phyloP scores from a whole-genome alignment of 208 protist genomes.

The Trypanosoma lewisi region DNA sequence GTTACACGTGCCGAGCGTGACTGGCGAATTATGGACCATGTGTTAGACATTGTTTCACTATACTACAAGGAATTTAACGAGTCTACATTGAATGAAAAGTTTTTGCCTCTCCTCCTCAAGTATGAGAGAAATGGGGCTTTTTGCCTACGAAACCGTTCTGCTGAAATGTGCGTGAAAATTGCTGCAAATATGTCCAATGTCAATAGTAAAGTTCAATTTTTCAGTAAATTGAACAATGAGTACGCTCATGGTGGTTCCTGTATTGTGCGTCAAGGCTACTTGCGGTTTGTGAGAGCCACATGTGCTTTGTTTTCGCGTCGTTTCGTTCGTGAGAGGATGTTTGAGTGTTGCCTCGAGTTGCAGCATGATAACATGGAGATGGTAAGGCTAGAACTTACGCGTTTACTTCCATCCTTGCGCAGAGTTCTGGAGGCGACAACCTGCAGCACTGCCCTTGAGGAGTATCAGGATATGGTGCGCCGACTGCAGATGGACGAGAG shows the following conservation, averaged over 20 bases:
- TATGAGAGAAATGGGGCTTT: conserved; percentile 57
- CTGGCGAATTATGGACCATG: conserved; percentile 76
- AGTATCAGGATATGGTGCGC: conserved; percentile 72
- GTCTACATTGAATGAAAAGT: conserved; percentile 50
- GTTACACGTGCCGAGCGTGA: conserved; percentile 36
- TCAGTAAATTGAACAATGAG: conserved; percentile 81
- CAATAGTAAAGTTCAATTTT: conserved; percentile 65
- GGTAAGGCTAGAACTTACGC: conserved; percentile 68
- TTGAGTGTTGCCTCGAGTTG: conserved; percentile 75
- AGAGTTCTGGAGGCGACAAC: conserved; percentile 37
- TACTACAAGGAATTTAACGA: conserved; percentile 64
- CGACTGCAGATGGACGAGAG: conserved; percentile 75
- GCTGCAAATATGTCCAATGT: conserved; percentile 33
- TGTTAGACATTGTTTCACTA: conserved; percentile 49
- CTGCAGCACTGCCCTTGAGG: conserved; percentile 51
- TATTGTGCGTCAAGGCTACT: conserved; percentile 71
- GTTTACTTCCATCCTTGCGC: conserved; percentile 40
- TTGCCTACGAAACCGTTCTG: conserved; percentile 64
- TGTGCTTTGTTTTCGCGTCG: conserved; percentile 70
- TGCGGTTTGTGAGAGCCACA: conserved; percentile 52
- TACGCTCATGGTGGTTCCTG: conserved; percentile 70
- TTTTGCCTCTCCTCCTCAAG: conserved; percentile 71
- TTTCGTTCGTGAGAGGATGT: conserved; percentile 79
- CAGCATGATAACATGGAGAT: conserved; percentile 75
- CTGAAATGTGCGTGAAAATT: conserved; percentile 57